Evolutionary conservation across 2,329 filamentous ascomycete genomes (phyloP), one percentile per base, ranked within the genome.

Genomic region (Graphium sp.): DNA sequence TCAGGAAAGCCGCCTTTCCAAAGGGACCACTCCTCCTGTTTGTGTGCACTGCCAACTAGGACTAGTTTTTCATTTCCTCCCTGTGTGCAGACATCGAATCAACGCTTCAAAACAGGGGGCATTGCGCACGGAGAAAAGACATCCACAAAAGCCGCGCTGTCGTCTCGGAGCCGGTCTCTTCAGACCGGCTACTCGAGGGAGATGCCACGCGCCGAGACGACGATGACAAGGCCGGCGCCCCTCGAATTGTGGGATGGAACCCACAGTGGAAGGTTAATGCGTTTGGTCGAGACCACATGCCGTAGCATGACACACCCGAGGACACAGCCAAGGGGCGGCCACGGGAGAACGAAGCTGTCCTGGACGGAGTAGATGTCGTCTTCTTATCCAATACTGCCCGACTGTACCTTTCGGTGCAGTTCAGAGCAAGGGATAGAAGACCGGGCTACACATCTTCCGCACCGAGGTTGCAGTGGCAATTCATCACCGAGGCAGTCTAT

Each of bases 51-150:
- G 70, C 75, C 79, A 74, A 80, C 78, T 51, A 62, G 75, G 82
- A 92, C 76, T 73, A 59, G 81, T 89, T 84, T 94, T 93, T 92
- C 29, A 77, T 60, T 78, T 85, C 76, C 79, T 74, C 77, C 73
- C 71, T 71, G 11, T 13, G 18, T 5, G n/a, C n/a, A n/a, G n/a
- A n/a, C n/a, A n/a, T n/a, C n/a, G n/a, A n/a, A 44, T 44, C 47
- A 40, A 37, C 19, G 43, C 42, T 40, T 36, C 25, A 30, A 41
- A 31, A 68, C 69, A 74, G 72, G 76, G 77, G 73, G 53, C 34
- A 59, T 56, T 46, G 45, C 58, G 62, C 74, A 66, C 81, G 81
- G 67, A 78, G 81, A 92, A 94, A 93, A 32, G 71, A 55, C 82
- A 75, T 91, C 82, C 66, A 62, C 65, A 92, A 94, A 94, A 92